phyloP scores from a whole-genome alignment of 345 rosid genomes.

The Eucalyptus polybractea region DNA sequence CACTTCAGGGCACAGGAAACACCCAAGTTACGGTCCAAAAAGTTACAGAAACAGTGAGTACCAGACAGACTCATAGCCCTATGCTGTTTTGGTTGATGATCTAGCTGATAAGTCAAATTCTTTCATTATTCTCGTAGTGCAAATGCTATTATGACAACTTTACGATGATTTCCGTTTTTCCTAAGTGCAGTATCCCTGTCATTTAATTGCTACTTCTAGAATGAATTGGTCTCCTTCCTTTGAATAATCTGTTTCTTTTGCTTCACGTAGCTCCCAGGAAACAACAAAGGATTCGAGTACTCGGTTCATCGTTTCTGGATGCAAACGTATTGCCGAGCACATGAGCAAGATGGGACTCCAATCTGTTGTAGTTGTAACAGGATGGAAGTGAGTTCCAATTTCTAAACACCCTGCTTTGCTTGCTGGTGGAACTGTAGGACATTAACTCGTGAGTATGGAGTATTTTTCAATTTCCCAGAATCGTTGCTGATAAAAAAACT shows the following conservation, averaged over 20 bases:
- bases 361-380: conserved; percentile 81
- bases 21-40: not conserved
- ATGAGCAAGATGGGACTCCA: conserved; percentile 82
- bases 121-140: not conserved
- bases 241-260: not conserved
- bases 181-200: not conserved
- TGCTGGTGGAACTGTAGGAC: not conserved
- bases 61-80: not conserved
- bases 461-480: not conserved
- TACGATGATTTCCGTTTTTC: not conserved
- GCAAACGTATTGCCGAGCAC: conserved; percentile 86
- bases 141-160: not conserved
- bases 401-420: not conserved
- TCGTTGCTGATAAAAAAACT: not conserved
- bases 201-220: not conserved
- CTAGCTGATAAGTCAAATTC: not conserved
- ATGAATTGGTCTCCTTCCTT: not conserved
- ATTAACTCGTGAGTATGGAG: not conserved
- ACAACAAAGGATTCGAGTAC: conserved; percentile 47
- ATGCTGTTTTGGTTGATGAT: not conserved
- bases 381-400: conserved; percentile 62
- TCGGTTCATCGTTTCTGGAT: conserved; percentile 79
- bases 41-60: not conserved
- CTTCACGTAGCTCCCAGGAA: not conserved
- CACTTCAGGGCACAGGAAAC: not conserved